Evolutionary conservation across 306 rosid species (phyloP), one percentile per base, ranked within the genome.

Genomic region (Aeschynomene evenia): DNA sequence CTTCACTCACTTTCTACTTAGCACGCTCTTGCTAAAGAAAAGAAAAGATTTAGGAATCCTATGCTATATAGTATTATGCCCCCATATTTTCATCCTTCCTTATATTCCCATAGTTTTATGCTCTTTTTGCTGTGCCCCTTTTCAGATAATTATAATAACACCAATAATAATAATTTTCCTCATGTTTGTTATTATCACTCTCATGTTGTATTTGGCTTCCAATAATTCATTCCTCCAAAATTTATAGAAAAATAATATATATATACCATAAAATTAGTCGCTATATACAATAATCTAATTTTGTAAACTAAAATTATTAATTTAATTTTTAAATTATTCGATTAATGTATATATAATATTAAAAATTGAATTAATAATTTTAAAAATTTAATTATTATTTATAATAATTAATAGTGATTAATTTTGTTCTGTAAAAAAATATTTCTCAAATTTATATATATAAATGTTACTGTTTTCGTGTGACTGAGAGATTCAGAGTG

Each of bases 11-110:
- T 91, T 85, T 82, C 74, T 51, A 77, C 80, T 78, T 75, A 71
- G 69, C 94, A 85, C 85, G 89, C 93, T 83, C 84, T 81, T 72
- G 74, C 55, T 59, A 81, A 84, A 90, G 84, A 72, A 72, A n/a
- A n/a, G n/a, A n/a, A 81, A 74, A 80, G 77, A 65, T 76, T 85
- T 48, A 80, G 90, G 98, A 90, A 93, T 93, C 98, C 98, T 85
- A 93, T 93, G n/a, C n/a, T n/a, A n/a, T n/a, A n/a, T n/a, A n/a
- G n/a, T n/a, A n/a, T n/a, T n/a, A n/a, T n/a, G 98, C 89, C 84
- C 75, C 83, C 71, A n/a, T n/a, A n/a, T n/a, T n/a, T 42, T 62
- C 84, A 88, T 77, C 70, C 57, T 58, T n/a, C 86, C 90, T 77
- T 74, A 76, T 81, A 83, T 82, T 85, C 96, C 86, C 86, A 71